Percentiles rank a stretch among this genome's conserved stretches.
Conservation (phyloP, 805 yeast genomes). For the Saccharomycopsis microspora region DNA sequence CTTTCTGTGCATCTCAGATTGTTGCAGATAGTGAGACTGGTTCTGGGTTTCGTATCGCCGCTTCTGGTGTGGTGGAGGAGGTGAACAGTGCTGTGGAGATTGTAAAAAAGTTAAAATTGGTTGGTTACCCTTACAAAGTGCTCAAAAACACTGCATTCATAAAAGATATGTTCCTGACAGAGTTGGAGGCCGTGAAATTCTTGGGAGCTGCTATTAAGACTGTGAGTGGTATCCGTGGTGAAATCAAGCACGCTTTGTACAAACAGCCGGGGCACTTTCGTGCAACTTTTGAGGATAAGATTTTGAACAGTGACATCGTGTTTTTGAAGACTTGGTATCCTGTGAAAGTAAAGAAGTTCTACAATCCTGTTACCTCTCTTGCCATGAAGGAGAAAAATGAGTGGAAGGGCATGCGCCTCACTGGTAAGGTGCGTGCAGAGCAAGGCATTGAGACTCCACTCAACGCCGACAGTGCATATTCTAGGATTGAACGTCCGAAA, state of each 20-base stretch:
- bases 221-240: constrained; percentile 96
- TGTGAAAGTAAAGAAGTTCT: constrained; percentile 77
- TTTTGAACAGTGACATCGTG: constrained; percentile 80
- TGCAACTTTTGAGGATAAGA: constrained; percentile 94
- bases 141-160: constrained; percentile 95
- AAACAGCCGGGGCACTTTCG: constrained; percentile 93
- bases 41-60: constrained; percentile 87
- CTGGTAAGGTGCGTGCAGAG: constrained; percentile 87
- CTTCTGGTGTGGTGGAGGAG: constrained; percentile 93
- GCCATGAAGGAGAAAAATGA: constrained; percentile 64
- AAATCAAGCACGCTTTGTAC: constrained; percentile 86
- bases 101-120: constrained; percentile 89
- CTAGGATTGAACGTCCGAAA: constrained; percentile 72
- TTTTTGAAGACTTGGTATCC: constrained; percentile 96
- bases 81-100: constrained; percentile 84
- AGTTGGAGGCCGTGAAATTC: constrained; percentile 92
- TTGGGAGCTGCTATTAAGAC: constrained; percentile 97
- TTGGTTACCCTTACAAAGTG: constrained; percentile 89
- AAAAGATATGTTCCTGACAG: constrained; percentile 88
- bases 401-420: constrained; percentile 95
- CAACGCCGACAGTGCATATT: constrained; percentile 38
- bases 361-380: constrained; percentile 92
- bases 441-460: constrained; percentile 52
- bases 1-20: constrained; percentile 89
- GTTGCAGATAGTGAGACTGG: constrained; percentile 78